Conservation (phyloP, 257 asterid genomes). For the Solanum habrochaites region DNA sequence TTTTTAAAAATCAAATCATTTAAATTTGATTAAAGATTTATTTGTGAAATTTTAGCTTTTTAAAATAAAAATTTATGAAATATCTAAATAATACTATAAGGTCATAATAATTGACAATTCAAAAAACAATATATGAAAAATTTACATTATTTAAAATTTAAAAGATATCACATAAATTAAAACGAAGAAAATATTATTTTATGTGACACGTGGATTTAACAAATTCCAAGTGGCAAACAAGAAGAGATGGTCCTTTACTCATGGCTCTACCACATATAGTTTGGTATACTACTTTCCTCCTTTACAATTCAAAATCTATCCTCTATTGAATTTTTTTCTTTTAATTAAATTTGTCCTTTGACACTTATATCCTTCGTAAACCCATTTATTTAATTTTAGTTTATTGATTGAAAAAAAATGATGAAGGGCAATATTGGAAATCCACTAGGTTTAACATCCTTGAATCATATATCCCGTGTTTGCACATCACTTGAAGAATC, state of each 20-base stretch:
- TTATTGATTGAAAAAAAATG: neutral
- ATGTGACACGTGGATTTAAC: neutral
- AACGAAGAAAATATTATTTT: no score
- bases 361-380: neutral
- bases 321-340: neutral
- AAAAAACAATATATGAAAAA: no score
- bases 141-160: no score
- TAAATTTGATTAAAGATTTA: no score
- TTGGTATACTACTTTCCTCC: neutral
- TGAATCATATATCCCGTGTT: slow-evolving; percentile 75
- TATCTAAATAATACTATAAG: no score
- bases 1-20: no score
- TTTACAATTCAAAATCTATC: neutral
- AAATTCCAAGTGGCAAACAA: neutral
- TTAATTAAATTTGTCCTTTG: neutral
- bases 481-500: slow-evolving; percentile 85
- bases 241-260: no score
- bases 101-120: no score
- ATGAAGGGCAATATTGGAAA: slow-evolving; percentile 51
- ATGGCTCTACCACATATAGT: neutral
- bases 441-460: slow-evolving; percentile 65
- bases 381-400: neutral
- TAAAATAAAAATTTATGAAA: no score
- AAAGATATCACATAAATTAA: no score
- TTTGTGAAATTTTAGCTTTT: no score